phyloP scores from a whole-genome alignment of 768 basidiomycete genomes.

The Suillus clintonianus region DNA sequence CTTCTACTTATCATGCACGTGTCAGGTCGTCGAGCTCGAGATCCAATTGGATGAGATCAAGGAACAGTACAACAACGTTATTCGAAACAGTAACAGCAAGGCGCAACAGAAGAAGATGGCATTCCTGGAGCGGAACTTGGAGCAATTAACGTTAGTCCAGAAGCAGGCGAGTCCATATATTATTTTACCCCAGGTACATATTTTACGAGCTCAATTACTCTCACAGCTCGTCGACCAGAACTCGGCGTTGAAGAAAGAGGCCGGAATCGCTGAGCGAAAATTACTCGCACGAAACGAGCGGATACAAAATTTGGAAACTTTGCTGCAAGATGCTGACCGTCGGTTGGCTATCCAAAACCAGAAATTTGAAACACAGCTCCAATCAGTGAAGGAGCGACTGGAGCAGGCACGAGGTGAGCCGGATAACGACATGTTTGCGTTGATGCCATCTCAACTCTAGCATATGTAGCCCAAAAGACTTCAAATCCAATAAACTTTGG shows the following conservation, averaged over 20 bases:
- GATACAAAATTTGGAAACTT: constrained; percentile 92
- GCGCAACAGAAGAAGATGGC: constrained; percentile 99
- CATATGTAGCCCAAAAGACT: constrained; percentile 66
- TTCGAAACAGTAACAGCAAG: constrained; percentile 96
- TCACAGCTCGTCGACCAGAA: constrained; percentile 96
- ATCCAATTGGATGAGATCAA: constrained; percentile 98
- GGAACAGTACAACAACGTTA: constrained; percentile 98
- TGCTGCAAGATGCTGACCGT: constrained; percentile 92
- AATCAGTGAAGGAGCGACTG: constrained; percentile 87
- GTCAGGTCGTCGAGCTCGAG: constrained; percentile 95
- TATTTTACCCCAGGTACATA: background rate
- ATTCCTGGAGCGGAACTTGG: constrained; percentile 94
- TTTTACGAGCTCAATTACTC: constrained; percentile 17
- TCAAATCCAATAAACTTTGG: constrained; percentile 81
- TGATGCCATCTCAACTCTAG: constrained; percentile 30
- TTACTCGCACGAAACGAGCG: constrained; percentile 95
- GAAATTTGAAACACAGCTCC: constrained; percentile 93
- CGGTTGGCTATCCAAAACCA: constrained; percentile 90
- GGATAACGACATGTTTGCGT: constrained; percentile 13
- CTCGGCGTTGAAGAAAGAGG: constrained; percentile 94
- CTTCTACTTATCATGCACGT: constrained; percentile 10
- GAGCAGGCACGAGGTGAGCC: constrained; percentile 88
- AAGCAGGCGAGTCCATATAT: constrained; percentile 70
- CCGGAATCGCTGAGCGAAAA: constrained; percentile 95
- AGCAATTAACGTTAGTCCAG: constrained; percentile 93